Evolutionary conservation across 345 rosid genomes (phyloP).

Genomic region (Bretschneidera sinensis): DNA sequence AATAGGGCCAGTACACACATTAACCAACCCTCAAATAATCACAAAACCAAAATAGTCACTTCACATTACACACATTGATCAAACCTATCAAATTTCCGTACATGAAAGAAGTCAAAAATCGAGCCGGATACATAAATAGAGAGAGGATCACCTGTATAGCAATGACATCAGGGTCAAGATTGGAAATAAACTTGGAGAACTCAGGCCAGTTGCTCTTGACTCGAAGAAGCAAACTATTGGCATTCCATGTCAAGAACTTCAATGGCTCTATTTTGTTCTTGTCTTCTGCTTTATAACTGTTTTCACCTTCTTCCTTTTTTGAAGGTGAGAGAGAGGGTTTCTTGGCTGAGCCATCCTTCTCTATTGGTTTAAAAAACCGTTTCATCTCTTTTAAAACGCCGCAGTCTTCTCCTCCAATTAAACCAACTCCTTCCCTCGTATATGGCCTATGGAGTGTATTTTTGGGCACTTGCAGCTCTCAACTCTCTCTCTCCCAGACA

Average conservation of each 20-base stretch:
- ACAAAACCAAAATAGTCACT: constrained; percentile 8
- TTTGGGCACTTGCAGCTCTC: neutral
- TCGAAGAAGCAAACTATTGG: constrained; percentile 90
- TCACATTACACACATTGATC: constrained; percentile 17
- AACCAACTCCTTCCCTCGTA: neutral
- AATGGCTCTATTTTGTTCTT: constrained; percentile 48
- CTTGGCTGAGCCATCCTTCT: constrained; percentile 74
- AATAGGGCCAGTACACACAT: too few relatives aligned
- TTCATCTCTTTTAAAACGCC: constrained; percentile 41
- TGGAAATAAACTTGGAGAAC: constrained; percentile 58
- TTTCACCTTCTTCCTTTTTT: constrained; percentile 24
- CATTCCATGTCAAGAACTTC: constrained; percentile 91
- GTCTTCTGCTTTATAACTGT: constrained; percentile 11
- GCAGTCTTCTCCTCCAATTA: neutral
- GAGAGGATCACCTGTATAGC: constrained; percentile 58
- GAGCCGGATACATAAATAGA: too few relatives aligned
- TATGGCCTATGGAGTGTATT: too few relatives aligned
- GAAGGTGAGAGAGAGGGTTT: constrained; percentile 49
- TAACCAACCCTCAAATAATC: constrained; percentile 2
- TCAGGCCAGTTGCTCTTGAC: constrained; percentile 86
- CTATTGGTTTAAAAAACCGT: constrained; percentile 89
- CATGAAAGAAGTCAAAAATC: neutral
- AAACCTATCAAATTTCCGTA: neutral
- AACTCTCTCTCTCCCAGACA: neutral
- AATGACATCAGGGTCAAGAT: constrained; percentile 79